Conservation (phyloP, 805 yeast genomes). For the Myxozyma lipomycoides region DNA sequence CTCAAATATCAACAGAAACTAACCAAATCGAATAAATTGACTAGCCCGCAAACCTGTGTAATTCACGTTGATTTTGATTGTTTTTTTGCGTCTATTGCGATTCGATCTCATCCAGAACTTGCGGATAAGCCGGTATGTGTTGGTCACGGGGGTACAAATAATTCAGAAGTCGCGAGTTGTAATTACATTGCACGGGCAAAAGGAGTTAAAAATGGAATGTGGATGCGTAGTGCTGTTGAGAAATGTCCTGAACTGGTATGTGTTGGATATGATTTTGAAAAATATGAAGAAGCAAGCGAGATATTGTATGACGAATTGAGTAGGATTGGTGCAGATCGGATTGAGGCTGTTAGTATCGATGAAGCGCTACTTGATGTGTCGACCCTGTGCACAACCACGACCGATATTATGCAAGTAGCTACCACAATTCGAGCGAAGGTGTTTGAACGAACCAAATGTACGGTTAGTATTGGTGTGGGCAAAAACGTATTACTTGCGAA, state of each 20-base stretch:
- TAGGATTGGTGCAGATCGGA: constrained; percentile 40
- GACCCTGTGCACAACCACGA: constrained; percentile 23
- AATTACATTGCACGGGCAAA: constrained; percentile 73
- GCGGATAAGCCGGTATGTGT: constrained; percentile 62
- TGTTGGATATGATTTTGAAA: constrained; percentile 69
- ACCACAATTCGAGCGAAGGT: constrained; percentile 43
- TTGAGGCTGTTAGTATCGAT: constrained; percentile 85
- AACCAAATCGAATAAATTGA: not conserved
- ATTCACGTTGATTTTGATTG: constrained; percentile 91
- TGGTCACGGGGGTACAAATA: constrained; percentile 44
- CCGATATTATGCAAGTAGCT: constrained; percentile 28
- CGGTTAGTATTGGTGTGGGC: constrained; percentile 78
- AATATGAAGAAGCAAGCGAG: constrained; percentile 63
- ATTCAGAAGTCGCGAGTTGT: constrained; percentile 85
- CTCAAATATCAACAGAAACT: constrained; percentile 49
- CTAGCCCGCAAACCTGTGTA: constrained; percentile 38
- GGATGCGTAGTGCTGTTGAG: constrained; percentile 58
- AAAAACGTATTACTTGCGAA: constrained; percentile 72
- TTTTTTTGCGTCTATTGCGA: constrained; percentile 84
- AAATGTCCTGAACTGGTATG: constrained; percentile 62
- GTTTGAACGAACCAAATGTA: constrained; percentile 49
- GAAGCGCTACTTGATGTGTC: constrained; percentile 79
- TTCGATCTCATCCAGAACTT: constrained; percentile 52
- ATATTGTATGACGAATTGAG: constrained; percentile 60
- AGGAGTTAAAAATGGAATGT: constrained; percentile 86